Conservation (phyloP, 306 rosid species). For the Potentilla sterilis region DNA sequence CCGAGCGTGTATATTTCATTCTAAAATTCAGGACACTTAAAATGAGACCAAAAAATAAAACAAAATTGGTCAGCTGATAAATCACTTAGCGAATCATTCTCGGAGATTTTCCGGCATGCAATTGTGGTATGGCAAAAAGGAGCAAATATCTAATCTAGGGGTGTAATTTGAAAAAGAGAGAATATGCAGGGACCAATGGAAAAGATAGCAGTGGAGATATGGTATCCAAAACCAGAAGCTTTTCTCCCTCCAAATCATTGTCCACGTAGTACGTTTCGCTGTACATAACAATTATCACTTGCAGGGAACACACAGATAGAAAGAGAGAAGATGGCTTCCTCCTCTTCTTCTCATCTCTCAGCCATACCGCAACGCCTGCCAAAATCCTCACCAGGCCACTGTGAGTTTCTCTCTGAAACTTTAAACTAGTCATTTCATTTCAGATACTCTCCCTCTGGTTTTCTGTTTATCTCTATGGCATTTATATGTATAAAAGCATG, state of each 20-base stretch:
- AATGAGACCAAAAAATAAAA: too few species aligned
- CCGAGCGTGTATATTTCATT: too few species aligned
- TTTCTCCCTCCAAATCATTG: constrained; percentile 10
- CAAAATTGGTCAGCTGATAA: too few species aligned
- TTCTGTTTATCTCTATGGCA: background rate
- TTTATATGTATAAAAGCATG: background rate
- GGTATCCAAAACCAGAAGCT: constrained; percentile 6
- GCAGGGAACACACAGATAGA: background rate
- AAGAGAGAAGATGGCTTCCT: constrained; percentile 38
- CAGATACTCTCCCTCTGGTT: background rate
- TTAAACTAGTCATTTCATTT: background rate
- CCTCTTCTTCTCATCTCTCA: constrained; percentile 42
- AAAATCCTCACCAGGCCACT: constrained; percentile 21
- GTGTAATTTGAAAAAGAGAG: background rate
- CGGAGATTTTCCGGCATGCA: too few species aligned
- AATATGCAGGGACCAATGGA: constrained; percentile 8
- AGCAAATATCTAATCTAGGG: background rate
- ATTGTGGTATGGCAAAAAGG: background rate
- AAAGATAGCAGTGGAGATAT: constrained; percentile 5
- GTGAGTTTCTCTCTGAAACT: constrained; percentile 28
- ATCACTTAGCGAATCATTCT: too few species aligned
- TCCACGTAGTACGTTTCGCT: constrained; percentile 4
- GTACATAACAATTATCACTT: background rate
- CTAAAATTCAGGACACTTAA: too few species aligned
- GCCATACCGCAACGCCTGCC: constrained; percentile 44